Base-by-base conservation (phyloP, 768 basidiomycete genomes). In the Boletus pseudo-olivaceus region DNA sequence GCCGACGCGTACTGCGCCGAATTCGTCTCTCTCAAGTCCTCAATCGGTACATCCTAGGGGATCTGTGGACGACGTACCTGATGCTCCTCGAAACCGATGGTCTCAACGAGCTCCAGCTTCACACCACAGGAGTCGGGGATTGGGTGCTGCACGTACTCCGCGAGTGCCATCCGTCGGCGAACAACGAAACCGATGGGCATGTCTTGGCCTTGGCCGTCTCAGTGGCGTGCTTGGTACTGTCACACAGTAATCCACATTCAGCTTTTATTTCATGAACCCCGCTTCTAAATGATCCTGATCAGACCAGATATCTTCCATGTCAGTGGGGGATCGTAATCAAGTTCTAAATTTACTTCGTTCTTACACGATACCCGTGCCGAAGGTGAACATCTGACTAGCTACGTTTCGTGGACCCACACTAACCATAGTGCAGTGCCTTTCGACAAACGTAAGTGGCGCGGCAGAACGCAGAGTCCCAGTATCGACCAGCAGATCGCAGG, bases 1-100 rank as follows among this genome's bases (percentile, higher is more conserved):
- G 86, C 30, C 77, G 72, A 58, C 69, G 67, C 43, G 70, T 81
- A 29, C 65, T 88, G 34, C 75, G 74, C 38, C 78, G 82, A 54
- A 77, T 79, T 48, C 71, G 76, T 23, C 69, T 62, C 30, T 55
- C 47, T 26, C 56, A 56, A 19, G 54, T 78, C 43, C 67, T 73
- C 3, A 39, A 48, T 4, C 58, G 52, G 29, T 55, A 63, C 27
- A 56, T 79, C 41, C 58, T 64, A 1, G 71, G 73, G 35, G 84
- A 84, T 63, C 62, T 87, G 23, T 84, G 82, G 78, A 78, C 78
- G 8, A 77, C 77, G 7, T 74, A 83, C 53, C 73, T 82, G 56
- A 84, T 87, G 80, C 62, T 82, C n/a, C 62, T 84, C 32, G 86
- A 88, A 63, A 79, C 78, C 58, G 75, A 76, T 35, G 73, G 72